A percentile compares a stretch with the other conserved stretches of the same genome.
Conservation (phyloP, 139 green algal species). For the Picochlorum sp. region DNA sequence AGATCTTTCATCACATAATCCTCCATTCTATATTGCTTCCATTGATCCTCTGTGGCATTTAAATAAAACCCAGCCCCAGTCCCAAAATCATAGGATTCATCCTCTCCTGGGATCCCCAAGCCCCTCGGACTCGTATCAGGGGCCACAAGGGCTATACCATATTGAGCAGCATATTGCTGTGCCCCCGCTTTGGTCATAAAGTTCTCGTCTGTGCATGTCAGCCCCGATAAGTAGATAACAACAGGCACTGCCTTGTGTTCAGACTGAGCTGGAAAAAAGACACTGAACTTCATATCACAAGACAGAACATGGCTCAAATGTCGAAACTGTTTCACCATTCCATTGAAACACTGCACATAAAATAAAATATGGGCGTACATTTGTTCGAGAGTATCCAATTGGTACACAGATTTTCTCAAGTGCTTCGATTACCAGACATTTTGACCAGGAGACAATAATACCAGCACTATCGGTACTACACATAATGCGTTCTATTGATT, state of each 20-base stretch:
- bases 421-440: too few relatives aligned
- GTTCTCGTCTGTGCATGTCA: constrained; percentile 93
- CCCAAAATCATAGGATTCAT: constrained; percentile 71
- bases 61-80: constrained; percentile 74
- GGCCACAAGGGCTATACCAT: constrained; percentile 62
- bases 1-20: constrained; percentile 80
- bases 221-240: constrained; percentile 78
- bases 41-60: constrained; percentile 48
- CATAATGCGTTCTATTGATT: too few relatives aligned
- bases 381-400: neutral
- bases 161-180: constrained; percentile 51
- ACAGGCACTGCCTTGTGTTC: constrained; percentile 32
- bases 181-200: constrained; percentile 71
- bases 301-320: constrained; percentile 43
- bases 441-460: too few relatives aligned
- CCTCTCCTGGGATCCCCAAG: constrained; percentile 65
- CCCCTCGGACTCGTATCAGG: constrained; percentile 90
- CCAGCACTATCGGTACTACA: too few relatives aligned
- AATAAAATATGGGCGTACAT: too few relatives aligned
- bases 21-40: constrained; percentile 86
- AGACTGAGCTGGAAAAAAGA: constrained; percentile 37
- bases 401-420: too few relatives aligned
- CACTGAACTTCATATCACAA: constrained; percentile 73
- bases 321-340: constrained; percentile 57
- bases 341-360: constrained; percentile 39